These are phyloP conservation scores for Poterioochromonas sp. DNA, from an alignment of 352 stramenopile species.

Conservation along the genomic window DNA sequence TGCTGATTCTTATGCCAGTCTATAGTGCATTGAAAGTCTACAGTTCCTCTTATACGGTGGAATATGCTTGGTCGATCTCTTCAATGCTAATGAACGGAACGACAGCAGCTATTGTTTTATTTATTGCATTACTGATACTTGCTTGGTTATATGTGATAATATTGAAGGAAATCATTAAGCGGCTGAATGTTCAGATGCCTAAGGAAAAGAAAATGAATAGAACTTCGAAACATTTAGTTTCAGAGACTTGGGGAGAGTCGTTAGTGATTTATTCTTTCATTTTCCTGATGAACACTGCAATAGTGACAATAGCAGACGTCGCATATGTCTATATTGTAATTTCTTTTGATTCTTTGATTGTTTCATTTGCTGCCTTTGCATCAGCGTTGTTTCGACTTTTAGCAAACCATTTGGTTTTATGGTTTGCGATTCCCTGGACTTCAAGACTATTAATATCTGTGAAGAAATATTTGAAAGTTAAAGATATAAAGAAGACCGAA, in stretches of 20 bases:
- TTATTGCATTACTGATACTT: not conserved
- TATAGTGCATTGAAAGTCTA: not conserved
- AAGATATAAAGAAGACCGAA: too few species aligned
- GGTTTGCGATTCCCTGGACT: not conserved
- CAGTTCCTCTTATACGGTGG: not conserved
- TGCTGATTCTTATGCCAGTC: not conserved
- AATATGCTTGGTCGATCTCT: slow-evolving; percentile 2
- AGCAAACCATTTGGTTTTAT: not conserved
- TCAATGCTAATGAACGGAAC: not conserved
- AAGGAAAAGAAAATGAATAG: too few species aligned
- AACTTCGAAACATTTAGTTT: too few species aligned
- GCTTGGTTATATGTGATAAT: not conserved
- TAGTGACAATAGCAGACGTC: not conserved
- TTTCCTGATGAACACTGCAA: not conserved
- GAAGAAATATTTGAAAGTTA: not conserved
- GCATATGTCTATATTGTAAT: not conserved
- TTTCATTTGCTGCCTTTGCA: not conserved
- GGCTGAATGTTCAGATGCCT: not conserved
- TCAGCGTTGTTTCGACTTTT: not conserved
- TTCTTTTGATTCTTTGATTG: not conserved
- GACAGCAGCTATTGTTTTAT: not conserved
- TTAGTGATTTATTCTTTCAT: not conserved
- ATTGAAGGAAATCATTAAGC: not conserved
- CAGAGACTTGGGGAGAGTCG: not conserved
- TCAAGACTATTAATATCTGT: not conserved